Base-by-base conservation (phyloP, 805 yeast genomes). In the Candida arabinofermentans region DNA sequence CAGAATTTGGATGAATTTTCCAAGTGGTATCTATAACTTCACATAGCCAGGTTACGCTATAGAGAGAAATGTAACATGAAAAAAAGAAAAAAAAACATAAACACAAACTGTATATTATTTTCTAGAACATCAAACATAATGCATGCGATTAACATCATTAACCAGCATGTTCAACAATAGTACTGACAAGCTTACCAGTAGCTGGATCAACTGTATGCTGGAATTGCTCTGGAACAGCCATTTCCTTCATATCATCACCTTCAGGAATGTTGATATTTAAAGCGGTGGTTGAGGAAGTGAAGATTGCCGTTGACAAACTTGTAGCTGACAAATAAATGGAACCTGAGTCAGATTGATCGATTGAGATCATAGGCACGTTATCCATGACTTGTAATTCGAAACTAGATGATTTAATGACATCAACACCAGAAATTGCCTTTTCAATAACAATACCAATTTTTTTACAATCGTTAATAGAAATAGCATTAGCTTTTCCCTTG, bases 191-290 rank as follows among this genome's bases (percentile, higher is more conserved):
- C 56, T 76, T 75, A 23, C 91, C 93, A 41, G 61, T 57, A 34
- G 66, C 62, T 40, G 65, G 70, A 18, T 37, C 42, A 47, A 86
- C 69, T 14, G 76, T 70, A 65, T 88, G 96, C 58, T 79, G 77
- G 64, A 93, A 75, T 69, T 93, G 99, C 66, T 93, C 99, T 8
- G 98, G 96, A 32, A 86, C 77, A 8, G 96, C 81, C 41, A 79
- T 67, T 64, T 93, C 99, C 40, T 71, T 76, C 64, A 75, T 81
- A 61, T 91, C 96, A 29, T 79, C 87, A 18, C 73, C 82, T 36
- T 74, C 75, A 22, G 96, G 96, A 34, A 87, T 73, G 57, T 90
- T 87, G 52, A 93, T 71, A 62, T 93, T 93, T 62, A 93, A 69
- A 3, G 95, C 76, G 0, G 97, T 85, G 13, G 95, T 77, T 40